Evolutionary conservation across 306 rosid species (phyloP).

Genomic region (Sophora flavescens): DNA sequence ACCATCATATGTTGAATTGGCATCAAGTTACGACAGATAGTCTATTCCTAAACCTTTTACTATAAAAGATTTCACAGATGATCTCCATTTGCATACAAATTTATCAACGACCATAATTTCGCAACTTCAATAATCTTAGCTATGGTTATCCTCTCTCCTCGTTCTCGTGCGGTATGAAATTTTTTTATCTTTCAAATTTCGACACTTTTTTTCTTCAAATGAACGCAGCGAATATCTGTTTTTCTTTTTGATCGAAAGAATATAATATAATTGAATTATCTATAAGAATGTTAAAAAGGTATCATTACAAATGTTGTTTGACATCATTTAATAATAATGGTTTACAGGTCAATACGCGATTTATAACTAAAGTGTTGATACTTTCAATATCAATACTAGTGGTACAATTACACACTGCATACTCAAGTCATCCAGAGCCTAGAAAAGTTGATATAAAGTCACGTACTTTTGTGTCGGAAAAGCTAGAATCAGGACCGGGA

Average conservation of each 20-base stretch:
- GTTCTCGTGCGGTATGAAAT: background rate
- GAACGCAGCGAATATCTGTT: too few species aligned
- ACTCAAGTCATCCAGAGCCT: background rate
- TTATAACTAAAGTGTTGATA: too few species aligned
- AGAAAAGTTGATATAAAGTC: background rate
- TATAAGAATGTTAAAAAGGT: too few species aligned
- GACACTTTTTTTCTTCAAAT: background rate
- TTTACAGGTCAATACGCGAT: background rate
- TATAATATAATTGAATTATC: too few species aligned
- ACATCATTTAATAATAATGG: too few species aligned
- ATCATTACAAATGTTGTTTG: background rate
- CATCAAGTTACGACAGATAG: background rate
- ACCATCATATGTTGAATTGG: too few species aligned
- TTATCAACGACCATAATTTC: background rate
- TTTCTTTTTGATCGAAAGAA: too few species aligned
- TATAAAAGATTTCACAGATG: too few species aligned
- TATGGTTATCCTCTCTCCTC: background rate
- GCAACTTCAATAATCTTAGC: background rate
- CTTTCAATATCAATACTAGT: background rate
- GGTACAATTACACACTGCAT: background rate
- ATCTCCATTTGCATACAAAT: background rate
- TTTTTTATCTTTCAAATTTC: background rate
- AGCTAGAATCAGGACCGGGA: slow-evolving; percentile 10
- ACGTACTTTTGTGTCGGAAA: background rate
- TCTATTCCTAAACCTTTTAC: too few species aligned